Conservation (phyloP, 164 flowering plant genomes). For the Liquidambar formosana region DNA sequence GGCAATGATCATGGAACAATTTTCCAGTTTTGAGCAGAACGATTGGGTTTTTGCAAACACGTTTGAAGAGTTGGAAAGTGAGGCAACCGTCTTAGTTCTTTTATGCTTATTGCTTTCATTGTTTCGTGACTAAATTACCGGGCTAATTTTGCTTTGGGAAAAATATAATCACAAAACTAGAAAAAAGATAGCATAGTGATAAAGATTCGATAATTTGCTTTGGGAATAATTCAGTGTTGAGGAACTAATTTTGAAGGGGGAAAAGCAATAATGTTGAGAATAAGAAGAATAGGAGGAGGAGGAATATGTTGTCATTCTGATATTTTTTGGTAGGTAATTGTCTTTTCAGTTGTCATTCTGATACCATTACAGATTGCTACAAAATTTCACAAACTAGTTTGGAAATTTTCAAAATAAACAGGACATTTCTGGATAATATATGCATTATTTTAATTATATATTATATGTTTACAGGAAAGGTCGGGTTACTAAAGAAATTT, state of each 20-base stretch:
- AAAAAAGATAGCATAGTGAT: neutral
- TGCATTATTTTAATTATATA: too few relatives aligned
- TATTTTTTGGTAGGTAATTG: too few relatives aligned
- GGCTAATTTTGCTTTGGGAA: too few relatives aligned
- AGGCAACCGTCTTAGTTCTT: constrained; percentile 11
- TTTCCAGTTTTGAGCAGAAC: constrained; percentile 5
- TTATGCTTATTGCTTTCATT: neutral
- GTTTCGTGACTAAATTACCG: too few relatives aligned
- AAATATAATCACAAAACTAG: neutral
- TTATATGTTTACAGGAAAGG: too few relatives aligned
- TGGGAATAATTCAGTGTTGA: neutral
- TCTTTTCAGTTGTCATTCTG: too few relatives aligned
- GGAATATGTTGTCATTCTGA: neutral
- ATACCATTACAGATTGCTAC: too few relatives aligned
- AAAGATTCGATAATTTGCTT: neutral
- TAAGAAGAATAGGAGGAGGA: neutral
- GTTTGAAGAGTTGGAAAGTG: constrained; percentile 21
- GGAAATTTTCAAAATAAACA: too few relatives aligned
- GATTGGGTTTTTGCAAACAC: constrained; percentile 28
- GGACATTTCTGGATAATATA: too few relatives aligned
- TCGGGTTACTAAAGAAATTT: too few relatives aligned
- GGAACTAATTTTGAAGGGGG: neutral
- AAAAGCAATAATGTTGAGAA: neutral
- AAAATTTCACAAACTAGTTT: too few relatives aligned
- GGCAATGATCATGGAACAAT: constrained; percentile 17